Evolutionary conservation across 1,284 basidiomycete genomes (phyloP).

Genomic region (Trichosporon asahii): DNA sequence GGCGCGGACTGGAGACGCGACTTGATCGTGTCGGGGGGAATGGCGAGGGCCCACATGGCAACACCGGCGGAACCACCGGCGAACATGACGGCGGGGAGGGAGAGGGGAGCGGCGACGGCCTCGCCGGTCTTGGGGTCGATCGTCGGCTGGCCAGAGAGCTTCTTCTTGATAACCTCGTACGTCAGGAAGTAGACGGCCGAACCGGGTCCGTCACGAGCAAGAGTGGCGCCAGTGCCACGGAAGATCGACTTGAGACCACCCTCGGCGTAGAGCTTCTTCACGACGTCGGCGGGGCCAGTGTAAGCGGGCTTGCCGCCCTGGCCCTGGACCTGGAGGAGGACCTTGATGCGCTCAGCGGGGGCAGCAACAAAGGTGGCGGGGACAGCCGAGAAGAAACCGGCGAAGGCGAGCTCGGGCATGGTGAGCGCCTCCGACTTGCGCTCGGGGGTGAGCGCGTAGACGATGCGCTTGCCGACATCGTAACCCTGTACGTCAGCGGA

Average conservation of each 20-base stretch:
- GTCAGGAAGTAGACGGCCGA: constrained; percentile 97
- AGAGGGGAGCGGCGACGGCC: constrained; percentile 72
- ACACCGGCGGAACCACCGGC: constrained; percentile 94
- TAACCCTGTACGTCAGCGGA: constrained; percentile 64
- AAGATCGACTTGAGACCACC: constrained; percentile 90
- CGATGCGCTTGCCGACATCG: constrained; percentile 86
- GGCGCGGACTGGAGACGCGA: constrained; percentile 96
- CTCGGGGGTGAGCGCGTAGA: constrained; percentile 59
- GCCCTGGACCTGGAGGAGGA: constrained; percentile 91
- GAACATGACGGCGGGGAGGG: constrained; percentile 80
- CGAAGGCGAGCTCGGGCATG: constrained; percentile 79
- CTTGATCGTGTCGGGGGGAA: constrained; percentile 94
- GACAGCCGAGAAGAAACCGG: constrained; percentile 91
- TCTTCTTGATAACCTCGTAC: constrained; percentile 90
- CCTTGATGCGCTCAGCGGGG: constrained; percentile 96
- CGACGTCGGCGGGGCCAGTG: constrained; percentile 87
- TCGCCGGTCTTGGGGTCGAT: constrained; percentile 52
- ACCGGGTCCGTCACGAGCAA: constrained; percentile 92
- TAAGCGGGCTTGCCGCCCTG: constrained; percentile 76
- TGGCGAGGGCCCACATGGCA: constrained; percentile 95
- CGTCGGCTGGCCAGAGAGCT: constrained; percentile 55
- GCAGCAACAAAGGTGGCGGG: constrained; percentile 89
- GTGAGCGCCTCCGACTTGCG: constrained; percentile 58
- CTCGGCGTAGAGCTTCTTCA: constrained; percentile 87
- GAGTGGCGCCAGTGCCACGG: constrained; percentile 86